Evolutionary conservation across 1,139 yeast genomes (phyloP).

Genomic region (Spathaspora sp.): DNA sequence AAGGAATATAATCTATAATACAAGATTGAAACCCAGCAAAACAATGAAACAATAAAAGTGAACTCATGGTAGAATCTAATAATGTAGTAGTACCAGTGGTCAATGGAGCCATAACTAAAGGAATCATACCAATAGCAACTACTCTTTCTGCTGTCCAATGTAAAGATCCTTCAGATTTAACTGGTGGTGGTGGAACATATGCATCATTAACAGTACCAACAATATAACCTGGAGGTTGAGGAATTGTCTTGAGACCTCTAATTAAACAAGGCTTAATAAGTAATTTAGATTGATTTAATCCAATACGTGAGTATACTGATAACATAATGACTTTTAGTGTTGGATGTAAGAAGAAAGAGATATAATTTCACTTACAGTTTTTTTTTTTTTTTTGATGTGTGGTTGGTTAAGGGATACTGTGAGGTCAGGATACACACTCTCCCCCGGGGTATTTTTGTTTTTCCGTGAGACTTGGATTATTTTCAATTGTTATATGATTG

Average conservation of each 20-base stretch:
- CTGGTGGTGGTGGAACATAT: constrained; percentile 55
- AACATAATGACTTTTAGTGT: constrained; percentile 20
- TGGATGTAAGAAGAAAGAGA: not conserved
- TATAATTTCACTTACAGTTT: not conserved
- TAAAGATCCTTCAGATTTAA: constrained; percentile 59
- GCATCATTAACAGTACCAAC: constrained; percentile 80
- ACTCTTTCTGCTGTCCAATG: constrained; percentile 74
- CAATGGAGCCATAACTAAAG: constrained; percentile 63
- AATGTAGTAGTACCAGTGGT: constrained; percentile 52
- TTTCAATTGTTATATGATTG: constrained; percentile 4
- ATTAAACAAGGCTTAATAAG: constrained; percentile 19
- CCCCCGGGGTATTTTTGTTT: not conserved
- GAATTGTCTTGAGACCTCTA: constrained; percentile 47
- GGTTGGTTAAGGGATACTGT: not conserved
- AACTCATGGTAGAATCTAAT: constrained; percentile 58
- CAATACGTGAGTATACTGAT: constrained; percentile 27
- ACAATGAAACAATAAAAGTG: constrained; percentile 59
- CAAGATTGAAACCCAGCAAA: constrained; percentile 75
- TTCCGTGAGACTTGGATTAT: constrained; percentile 3
- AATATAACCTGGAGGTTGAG: constrained; percentile 76
- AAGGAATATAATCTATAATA: constrained; percentile 76
- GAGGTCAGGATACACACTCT: not conserved
- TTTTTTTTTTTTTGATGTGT: not conserved
- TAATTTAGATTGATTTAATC: constrained; percentile 22
- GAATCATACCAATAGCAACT: constrained; percentile 59